Evolutionary conservation across 2,329 filamentous ascomycete species (phyloP).

Genomic region (Ambrosiella beaveri): DNA sequence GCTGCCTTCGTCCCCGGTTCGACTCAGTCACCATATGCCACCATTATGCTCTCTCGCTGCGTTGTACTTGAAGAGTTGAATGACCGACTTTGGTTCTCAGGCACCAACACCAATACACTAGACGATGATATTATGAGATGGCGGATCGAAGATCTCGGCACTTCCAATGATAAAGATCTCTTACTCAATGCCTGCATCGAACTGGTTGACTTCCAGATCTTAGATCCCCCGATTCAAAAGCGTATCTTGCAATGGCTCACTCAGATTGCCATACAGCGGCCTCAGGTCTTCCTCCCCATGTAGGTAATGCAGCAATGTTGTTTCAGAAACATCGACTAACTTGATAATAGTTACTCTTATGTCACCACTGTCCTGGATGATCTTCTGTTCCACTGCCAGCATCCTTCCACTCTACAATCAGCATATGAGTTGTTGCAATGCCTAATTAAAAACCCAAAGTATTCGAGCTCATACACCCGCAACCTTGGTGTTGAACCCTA

Average conservation of each 20-base stretch:
- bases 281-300: conserved; percentile 40
- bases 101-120: conserved; percentile 28
- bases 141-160: conserved; percentile 26
- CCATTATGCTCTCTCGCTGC: conserved; percentile 40
- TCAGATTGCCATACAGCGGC: conserved; percentile 34
- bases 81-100: conserved; percentile 44
- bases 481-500: conserved; percentile 30
- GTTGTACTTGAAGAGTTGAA: conserved; percentile 41
- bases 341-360: conserved; percentile 31
- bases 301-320: conserved; percentile 22
- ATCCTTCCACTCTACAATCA: conserved; percentile 38
- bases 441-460: conserved; percentile 33
- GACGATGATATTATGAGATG: conserved; percentile 25
- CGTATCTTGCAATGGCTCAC: conserved; percentile 43
- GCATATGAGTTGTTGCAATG: conserved; percentile 43
- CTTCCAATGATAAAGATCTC: conserved; percentile 42
- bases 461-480: conserved; percentile 33
- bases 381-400: conserved; percentile 45
- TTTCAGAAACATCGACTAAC: background rate
- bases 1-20: conserved; percentile 15
- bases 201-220: conserved; percentile 47
- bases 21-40: conserved; percentile 37
- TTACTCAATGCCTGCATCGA: conserved; percentile 46
- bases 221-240: conserved; percentile 45
- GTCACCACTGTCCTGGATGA: conserved; percentile 43